Evolutionary conservation across 2,329 filamentous ascomycete species (phyloP).

Genomic region (Trichoderma cornu-damae): DNA sequence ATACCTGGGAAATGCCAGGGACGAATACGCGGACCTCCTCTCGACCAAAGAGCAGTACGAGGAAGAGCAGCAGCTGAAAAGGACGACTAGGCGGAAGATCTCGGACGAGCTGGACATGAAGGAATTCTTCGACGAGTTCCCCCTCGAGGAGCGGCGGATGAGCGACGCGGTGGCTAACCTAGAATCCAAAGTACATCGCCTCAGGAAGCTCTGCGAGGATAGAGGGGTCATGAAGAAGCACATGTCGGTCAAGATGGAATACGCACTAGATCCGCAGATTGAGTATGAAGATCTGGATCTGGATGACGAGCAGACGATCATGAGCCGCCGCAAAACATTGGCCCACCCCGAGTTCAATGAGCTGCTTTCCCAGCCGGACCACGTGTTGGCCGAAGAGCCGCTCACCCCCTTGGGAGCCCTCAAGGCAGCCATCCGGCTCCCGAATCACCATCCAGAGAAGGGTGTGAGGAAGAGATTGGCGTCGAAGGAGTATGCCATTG

Average conservation of each 20-base stretch:
- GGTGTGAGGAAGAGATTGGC: slow-evolving; percentile 36
- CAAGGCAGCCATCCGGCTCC: slow-evolving; percentile 35
- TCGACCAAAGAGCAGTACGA: slow-evolving; percentile 37
- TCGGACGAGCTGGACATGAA: slow-evolving; percentile 38
- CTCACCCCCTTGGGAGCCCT: slow-evolving; percentile 40
- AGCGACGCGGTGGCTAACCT: slow-evolving; percentile 32
- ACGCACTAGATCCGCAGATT: slow-evolving; percentile 36
- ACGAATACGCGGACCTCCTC: slow-evolving; percentile 43
- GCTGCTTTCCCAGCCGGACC: slow-evolving; percentile 45
- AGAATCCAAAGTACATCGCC: slow-evolving; percentile 30
- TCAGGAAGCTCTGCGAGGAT: slow-evolving; percentile 39
- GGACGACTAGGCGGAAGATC: slow-evolving; percentile 26
- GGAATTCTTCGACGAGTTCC: slow-evolving; percentile 43
- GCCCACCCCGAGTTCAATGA: slow-evolving; percentile 40
- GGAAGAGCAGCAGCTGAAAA: slow-evolving; percentile 34
- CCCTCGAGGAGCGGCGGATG: slow-evolving; percentile 33
- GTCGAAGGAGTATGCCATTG: slow-evolving; percentile 46
- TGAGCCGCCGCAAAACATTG: slow-evolving; percentile 27
- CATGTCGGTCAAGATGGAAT: slow-evolving; percentile 36
- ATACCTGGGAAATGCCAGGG: slow-evolving; percentile 43
- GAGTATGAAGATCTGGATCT: slow-evolving; percentile 42
- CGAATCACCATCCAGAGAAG: slow-evolving; percentile 33
- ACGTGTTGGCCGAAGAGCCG: slow-evolving; percentile 38
- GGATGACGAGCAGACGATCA: slow-evolving; percentile 27
- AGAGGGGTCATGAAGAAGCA: slow-evolving; percentile 41